These are phyloP conservation scores for Aureobasidium lini DNA, from an alignment of 2,329 filamentous ascomycete species.

Conservation along the genomic window DNA sequence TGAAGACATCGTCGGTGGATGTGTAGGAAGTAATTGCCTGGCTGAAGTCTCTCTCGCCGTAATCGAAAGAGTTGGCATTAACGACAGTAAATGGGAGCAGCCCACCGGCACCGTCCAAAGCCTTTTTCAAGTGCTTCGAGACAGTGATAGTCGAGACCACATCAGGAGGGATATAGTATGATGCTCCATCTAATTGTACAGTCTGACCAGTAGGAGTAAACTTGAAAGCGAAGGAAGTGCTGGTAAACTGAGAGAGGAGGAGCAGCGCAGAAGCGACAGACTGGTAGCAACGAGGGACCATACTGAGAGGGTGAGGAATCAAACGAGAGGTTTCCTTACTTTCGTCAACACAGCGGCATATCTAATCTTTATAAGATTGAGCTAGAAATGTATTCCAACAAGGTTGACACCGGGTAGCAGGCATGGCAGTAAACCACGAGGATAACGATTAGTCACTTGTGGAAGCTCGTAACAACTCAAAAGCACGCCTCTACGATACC, in stretches of 20 bases:
- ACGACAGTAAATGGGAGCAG: slow-evolving; percentile 36
- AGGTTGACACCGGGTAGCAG: neutral
- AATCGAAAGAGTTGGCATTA: slow-evolving; percentile 21
- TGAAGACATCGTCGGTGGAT: slow-evolving; percentile 35
- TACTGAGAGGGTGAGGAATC: neutral
- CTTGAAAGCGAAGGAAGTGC: neutral
- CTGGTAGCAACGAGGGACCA: neutral
- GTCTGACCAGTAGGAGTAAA: slow-evolving; percentile 33
- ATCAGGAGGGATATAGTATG: slow-evolving; percentile 35
- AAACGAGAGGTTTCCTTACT: neutral
- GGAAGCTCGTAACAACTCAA: neutral
- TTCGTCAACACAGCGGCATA: neutral
- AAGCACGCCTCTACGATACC: neutral
- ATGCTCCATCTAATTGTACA: slow-evolving; percentile 31
- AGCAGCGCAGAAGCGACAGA: slow-evolving; percentile 3
- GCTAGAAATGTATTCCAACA: neutral
- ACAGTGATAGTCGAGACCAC: slow-evolving; percentile 28
- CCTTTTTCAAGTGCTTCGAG: slow-evolving; percentile 17
- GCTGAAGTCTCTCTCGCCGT: slow-evolving; percentile 20
- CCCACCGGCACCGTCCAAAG: slow-evolving; percentile 19
- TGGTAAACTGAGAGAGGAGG: neutral
- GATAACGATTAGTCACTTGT: neutral
- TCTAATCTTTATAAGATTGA: neutral
- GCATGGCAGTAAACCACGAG: neutral
- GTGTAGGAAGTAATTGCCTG: slow-evolving; percentile 25